Evolutionary conservation across 306 rosid genomes (phyloP), one percentile per base, ranked within the genome.

Genomic region (Quercus robur): DNA sequence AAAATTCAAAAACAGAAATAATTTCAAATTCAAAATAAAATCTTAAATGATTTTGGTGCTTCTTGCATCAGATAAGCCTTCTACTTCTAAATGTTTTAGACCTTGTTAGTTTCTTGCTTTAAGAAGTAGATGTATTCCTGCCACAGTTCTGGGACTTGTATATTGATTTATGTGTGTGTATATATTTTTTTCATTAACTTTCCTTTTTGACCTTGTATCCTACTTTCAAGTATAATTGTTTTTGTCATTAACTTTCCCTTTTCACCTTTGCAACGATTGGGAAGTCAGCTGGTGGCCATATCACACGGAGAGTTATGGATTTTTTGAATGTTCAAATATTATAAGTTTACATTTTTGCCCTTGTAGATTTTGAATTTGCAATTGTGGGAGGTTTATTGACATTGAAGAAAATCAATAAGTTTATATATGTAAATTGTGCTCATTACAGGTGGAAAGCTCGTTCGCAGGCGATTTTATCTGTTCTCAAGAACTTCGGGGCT

Each of bases 361-460:
- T 21, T 71, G 75, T 25, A 46, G 19, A 51, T 64, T 30, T 66
- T 74, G 61, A 46, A 69, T 73, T 44, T 75, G 35, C 56, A 38
- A 63, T 64, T 79, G 72, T 23, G 6, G 81, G 25, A 64, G 75
- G 55, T 38, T 56, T 77, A 28, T 21, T 77, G 20, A 69, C 54
- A 81, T 62, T 23, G 66, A 5, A 59, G 73, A 74, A 41, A 35
- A 33, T 72, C 20, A 61, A 72, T 72, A 54, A 70, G 25, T 78
- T 82, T 63, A 17, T 26, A 20, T 28, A 70, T 18, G 25, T 56
- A 74, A 46, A 5, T 81, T 90, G 72, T 77, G 49, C 70, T 57
- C 68, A 2, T 31, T 82, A 62, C 71, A 94, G 98, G 84, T 94
- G 98, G 97, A 91, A 90, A 79, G 82, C 76, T 78, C 98, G 98